These are phyloP conservation scores for Trichophyton mentagrophytes DNA, from an alignment of 2,329 filamentous ascomycete species.

Conservation along the genomic window DNA sequence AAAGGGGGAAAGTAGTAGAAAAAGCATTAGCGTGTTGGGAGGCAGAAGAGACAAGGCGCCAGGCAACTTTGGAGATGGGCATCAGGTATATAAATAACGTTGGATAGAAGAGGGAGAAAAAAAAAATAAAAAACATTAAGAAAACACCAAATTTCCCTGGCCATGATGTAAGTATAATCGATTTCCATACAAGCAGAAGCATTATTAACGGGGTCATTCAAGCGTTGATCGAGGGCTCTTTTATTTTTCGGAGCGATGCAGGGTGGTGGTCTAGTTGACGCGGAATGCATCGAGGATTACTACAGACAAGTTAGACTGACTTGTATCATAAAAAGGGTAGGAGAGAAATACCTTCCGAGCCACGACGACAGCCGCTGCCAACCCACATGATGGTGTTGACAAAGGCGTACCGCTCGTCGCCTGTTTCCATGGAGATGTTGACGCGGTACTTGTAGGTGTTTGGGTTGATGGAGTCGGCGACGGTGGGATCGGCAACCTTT, in stretches of 20 bases:
- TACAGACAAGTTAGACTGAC: slow-evolving; percentile 4
- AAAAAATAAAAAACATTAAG: neutral
- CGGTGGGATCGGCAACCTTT: slow-evolving; percentile 32
- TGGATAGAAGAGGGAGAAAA: neutral
- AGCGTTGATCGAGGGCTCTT: neutral
- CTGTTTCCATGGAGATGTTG: slow-evolving; percentile 37
- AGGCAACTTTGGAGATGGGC: neutral
- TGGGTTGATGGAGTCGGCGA: slow-evolving; percentile 37
- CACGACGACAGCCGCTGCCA: slow-evolving; percentile 36
- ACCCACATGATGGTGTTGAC: slow-evolving; percentile 40
- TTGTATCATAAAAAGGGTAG: too few species aligned
- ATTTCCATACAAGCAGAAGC: neutral
- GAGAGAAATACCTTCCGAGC: slow-evolving; percentile 30
- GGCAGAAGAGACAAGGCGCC: neutral
- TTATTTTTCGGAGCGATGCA: neutral
- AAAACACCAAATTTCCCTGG: slow-evolving; percentile 1
- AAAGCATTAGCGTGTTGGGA: neutral
- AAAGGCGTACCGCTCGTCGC: slow-evolving; percentile 38
- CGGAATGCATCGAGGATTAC: slow-evolving; percentile 29
- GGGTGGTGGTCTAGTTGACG: slow-evolving; percentile 19
- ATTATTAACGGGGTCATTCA: slow-evolving; percentile 1
- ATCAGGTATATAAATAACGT: neutral
- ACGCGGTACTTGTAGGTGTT: slow-evolving; percentile 39
- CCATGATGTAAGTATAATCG: neutral
- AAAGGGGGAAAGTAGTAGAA: neutral